These are phyloP conservation scores for Epichloe hybrida DNA, from an alignment of 2,329 filamentous ascomycete genomes.

Conservation along the genomic window DNA sequence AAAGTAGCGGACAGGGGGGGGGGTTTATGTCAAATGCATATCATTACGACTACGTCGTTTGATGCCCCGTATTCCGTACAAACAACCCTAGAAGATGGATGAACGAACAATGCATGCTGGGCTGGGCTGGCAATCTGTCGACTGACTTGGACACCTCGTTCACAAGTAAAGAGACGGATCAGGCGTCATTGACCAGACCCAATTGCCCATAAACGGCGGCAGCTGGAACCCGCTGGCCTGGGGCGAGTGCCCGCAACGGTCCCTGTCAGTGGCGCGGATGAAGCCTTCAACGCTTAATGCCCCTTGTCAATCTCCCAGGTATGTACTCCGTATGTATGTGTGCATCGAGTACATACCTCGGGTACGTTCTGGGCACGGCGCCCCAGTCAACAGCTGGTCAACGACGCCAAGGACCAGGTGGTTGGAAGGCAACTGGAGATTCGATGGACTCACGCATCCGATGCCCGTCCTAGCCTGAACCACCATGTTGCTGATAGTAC, in stretches of 20 bases:
- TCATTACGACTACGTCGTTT: not conserved
- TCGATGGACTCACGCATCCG: conserved; percentile 1
- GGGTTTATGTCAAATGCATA: not conserved
- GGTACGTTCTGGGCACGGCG: not conserved
- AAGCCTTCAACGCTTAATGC: conserved; percentile 1
- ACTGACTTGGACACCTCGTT: not conserved
- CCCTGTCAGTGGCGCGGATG: conserved; percentile 4
- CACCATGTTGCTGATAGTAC: not conserved
- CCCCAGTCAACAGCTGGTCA: not conserved
- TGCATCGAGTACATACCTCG: not conserved
- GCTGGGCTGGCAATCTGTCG: not conserved
- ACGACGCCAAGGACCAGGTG: not conserved
- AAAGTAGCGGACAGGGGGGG: not conserved
- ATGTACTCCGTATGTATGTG: no score
- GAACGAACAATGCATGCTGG: not conserved
- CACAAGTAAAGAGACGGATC: not conserved
- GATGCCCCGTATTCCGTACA: not conserved
- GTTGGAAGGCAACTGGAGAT: not conserved
- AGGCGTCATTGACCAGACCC: not conserved
- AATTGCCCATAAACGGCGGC: no score
- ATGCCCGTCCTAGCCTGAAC: not conserved
- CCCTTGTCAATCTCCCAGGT: not conserved
- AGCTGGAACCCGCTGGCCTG: not conserved
- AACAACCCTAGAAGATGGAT: not conserved
- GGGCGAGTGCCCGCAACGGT: not conserved